These are phyloP conservation scores for Berberis thunbergii DNA, from an alignment of 164 flowering plant genomes.

Conservation along the genomic window DNA sequence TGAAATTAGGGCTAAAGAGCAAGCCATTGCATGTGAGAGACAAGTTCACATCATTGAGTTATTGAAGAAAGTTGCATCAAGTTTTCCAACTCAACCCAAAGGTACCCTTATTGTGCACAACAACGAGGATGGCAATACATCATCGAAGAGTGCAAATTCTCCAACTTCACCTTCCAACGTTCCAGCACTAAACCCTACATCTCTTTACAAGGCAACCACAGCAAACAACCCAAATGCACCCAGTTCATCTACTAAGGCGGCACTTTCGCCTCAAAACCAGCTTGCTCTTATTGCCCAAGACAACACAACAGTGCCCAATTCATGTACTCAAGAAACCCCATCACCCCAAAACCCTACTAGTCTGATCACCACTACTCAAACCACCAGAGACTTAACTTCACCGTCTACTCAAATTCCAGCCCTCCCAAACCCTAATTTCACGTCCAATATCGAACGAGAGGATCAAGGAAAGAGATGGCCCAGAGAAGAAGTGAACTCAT, in stretches of 20 bases:
- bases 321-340: background rate
- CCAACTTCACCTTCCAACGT: conserved; percentile 16
- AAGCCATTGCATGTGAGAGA: conserved; percentile 42
- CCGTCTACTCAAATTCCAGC: conserved; percentile 7
- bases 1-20: conserved; percentile 51
- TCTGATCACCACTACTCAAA: conserved; percentile 4
- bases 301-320: conserved; percentile 5
- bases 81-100: conserved; percentile 7
- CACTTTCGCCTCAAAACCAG: conserved; percentile 15
- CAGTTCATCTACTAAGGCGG: conserved; percentile 3
- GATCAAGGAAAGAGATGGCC: conserved; percentile 74
- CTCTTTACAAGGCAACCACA: background rate
- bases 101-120: background rate
- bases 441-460: conserved; percentile 16
- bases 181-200: conserved; percentile 10
- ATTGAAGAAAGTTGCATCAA: conserved; percentile 37
- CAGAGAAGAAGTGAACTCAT: conserved; percentile 60
- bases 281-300: conserved; percentile 6
- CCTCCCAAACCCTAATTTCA: conserved; percentile 14
- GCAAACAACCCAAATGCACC: conserved; percentile 7
- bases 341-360: conserved; percentile 13
- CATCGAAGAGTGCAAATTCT: conserved; percentile 7
- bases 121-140: conserved; percentile 6
- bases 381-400: conserved; percentile 9
- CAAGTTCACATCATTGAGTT: conserved; percentile 51